Conservation (phyloP, 2,329 filamentous ascomycete genomes). For the Cercospora sesami region DNA sequence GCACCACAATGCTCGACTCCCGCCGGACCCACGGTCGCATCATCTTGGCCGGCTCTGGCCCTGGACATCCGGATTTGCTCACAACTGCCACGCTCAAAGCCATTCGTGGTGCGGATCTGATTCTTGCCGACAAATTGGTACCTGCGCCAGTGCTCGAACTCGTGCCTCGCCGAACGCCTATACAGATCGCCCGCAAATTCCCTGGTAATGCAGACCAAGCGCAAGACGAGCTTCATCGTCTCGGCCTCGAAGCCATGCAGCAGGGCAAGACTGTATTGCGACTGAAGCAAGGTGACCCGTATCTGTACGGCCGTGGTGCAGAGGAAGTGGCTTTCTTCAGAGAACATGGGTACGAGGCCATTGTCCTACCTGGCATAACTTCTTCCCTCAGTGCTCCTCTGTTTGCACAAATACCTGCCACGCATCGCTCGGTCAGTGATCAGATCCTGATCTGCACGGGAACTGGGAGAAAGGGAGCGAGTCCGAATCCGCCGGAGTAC, state of each 20-base stretch:
- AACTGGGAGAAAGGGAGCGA: constrained; percentile 83
- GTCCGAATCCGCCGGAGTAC: constrained; percentile 78
- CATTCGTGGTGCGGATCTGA: constrained; percentile 71
- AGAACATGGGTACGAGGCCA: constrained; percentile 61
- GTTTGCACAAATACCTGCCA: constrained; percentile 83
- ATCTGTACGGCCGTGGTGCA: constrained; percentile 90
- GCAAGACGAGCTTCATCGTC: constrained; percentile 81
- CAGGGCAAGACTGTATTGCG: constrained; percentile 79
- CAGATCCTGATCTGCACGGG: constrained; percentile 96
- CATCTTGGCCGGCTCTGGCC: constrained; percentile 86
- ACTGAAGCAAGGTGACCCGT: constrained; percentile 95
- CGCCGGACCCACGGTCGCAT: constrained; percentile 63
- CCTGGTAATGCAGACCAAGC: constrained; percentile 93
- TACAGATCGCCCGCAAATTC: constrained; percentile 95
- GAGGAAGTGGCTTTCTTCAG: constrained; percentile 89
- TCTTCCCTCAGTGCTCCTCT: constrained; percentile 83
- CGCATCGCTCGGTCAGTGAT: constrained; percentile 85
- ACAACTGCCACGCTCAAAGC: constrained; percentile 79
- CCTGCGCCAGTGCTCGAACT: constrained; percentile 82
- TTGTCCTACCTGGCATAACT: constrained; percentile 86
- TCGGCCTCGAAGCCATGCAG: constrained; percentile 69
- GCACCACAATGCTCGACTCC: constrained; percentile 35
- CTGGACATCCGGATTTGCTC: constrained; percentile 87
- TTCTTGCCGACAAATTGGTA: constrained; percentile 83
- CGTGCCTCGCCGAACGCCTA: constrained; percentile 82